Conservation (phyloP, 805 yeast species). For the Maudiozyma pseudohumilis region DNA sequence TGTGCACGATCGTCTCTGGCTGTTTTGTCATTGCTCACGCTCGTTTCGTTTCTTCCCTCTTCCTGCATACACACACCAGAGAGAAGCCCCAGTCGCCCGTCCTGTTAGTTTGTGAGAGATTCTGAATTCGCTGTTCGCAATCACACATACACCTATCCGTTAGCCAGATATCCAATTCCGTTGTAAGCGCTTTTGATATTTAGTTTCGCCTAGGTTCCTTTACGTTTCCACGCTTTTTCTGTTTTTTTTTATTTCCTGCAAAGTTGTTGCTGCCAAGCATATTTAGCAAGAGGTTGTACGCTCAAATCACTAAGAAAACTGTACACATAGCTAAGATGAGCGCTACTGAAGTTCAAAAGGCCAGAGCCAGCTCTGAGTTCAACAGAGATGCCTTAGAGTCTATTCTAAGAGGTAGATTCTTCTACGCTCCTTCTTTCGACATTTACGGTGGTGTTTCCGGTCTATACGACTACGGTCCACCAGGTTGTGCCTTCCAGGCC, state of each 20-base stretch:
- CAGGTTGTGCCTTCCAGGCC: slow-evolving; percentile 98
- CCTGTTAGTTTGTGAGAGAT: no score
- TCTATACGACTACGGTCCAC: slow-evolving; percentile 96
- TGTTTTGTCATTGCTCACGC: no score
- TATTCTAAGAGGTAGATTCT: slow-evolving; percentile 88
- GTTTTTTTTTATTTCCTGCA: not conserved
- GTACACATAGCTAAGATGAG: slow-evolving; percentile 24
- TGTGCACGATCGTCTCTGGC: no score
- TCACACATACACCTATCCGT: no score
- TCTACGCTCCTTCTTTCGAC: slow-evolving; percentile 95
- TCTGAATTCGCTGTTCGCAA: no score
- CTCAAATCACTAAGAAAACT: slow-evolving; percentile 24
- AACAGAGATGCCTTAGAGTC: slow-evolving; percentile 84
- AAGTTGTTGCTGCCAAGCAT: slow-evolving; percentile 10
- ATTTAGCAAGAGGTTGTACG: slow-evolving; percentile 19
- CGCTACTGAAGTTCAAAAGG: slow-evolving; percentile 25
- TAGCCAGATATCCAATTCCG: no score
- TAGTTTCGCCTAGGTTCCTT: not conserved
- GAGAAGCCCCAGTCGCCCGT: no score
- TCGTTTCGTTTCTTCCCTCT: no score
- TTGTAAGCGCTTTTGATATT: not conserved
- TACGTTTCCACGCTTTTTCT: not conserved
- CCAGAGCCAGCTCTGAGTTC: slow-evolving; percentile 36
- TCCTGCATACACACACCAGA: no score
- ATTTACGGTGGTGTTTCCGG: slow-evolving; percentile 98